Evolutionary conservation across 345 rosid species (phyloP).

Genomic region (Conringia planisiliqua): DNA sequence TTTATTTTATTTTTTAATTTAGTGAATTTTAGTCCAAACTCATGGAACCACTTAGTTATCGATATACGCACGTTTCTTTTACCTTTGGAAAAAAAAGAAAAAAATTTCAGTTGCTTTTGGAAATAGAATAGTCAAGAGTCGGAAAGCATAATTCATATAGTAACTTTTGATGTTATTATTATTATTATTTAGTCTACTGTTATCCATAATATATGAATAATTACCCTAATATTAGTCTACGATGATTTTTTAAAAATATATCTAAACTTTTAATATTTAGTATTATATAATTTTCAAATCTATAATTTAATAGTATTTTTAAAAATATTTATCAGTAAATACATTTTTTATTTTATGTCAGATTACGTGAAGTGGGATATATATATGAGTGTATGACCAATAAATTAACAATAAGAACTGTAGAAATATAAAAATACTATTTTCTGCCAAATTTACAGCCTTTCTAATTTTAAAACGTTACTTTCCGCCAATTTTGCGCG

Average conservation of each 20-base stretch:
- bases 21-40: neutral
- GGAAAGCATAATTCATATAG: neutral
- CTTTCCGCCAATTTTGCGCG: neutral
- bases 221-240: too few species aligned
- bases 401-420: too few species aligned
- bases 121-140: neutral
- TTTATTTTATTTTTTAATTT: neutral
- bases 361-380: neutral
- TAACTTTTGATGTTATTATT: neutral
- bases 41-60: neutral
- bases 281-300: neutral
- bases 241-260: too few species aligned
- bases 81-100: neutral
- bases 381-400: neutral
- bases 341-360: neutral
- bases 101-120: neutral
- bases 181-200: neutral
- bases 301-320: too few species aligned
- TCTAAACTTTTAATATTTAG: too few species aligned
- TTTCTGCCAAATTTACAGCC: neutral
- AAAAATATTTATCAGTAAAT: too few species aligned
- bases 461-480: neutral
- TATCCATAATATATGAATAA: neutral
- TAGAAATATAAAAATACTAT: neutral
- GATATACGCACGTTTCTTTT: slow-evolving; percentile 1